phyloP scores from a whole-genome alignment of 2,329 filamentous ascomycete genomes.

The Tolypocladium pustulatum region DNA sequence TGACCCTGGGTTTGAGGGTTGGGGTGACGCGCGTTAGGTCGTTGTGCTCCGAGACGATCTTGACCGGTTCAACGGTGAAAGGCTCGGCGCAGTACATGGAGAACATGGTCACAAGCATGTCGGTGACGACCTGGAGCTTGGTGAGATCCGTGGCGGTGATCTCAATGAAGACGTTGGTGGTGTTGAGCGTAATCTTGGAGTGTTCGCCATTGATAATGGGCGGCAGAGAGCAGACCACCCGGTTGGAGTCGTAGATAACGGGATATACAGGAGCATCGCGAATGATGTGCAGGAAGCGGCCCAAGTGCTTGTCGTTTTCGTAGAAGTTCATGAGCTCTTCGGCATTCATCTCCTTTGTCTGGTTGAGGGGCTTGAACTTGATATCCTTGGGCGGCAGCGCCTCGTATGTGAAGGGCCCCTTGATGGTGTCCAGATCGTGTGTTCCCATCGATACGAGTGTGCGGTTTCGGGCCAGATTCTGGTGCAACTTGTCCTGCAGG shows the following conservation, averaged over 20 bases:
- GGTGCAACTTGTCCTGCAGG: conserved; percentile 95
- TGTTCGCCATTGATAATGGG: conserved; percentile 97
- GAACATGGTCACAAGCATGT: conserved; percentile 97
- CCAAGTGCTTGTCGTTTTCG: conserved; percentile 86
- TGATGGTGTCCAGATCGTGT: conserved; percentile 85
- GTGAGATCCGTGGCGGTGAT: conserved; percentile 93
- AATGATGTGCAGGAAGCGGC: conserved; percentile 88
- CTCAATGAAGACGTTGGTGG: conserved; percentile 92
- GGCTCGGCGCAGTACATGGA: conserved; percentile 78
- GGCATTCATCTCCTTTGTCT: conserved; percentile 77
- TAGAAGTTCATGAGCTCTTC: conserved; percentile 91
- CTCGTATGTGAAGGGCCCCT: conserved; percentile 95
- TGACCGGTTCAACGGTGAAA: conserved; percentile 88
- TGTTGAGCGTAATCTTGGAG: conserved; percentile 88
- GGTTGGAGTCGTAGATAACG: conserved; percentile 85
- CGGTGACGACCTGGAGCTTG: conserved; percentile 90
- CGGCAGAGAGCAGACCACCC: conserved; percentile 80
- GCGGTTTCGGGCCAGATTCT: conserved; percentile 85
- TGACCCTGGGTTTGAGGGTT: conserved; percentile 63
- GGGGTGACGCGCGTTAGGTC: conserved; percentile 71
- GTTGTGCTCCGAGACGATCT: conserved; percentile 89
- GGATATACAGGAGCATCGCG: conserved; percentile 89
- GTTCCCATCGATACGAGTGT: conserved; percentile 96
- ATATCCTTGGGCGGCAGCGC: conserved; percentile 86
- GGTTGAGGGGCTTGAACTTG: conserved; percentile 82